Evolutionary conservation across 78 protist genomes (phyloP), one percentile per base, ranked within the genome.

Genomic region (Parvularia atlantis): DNA sequence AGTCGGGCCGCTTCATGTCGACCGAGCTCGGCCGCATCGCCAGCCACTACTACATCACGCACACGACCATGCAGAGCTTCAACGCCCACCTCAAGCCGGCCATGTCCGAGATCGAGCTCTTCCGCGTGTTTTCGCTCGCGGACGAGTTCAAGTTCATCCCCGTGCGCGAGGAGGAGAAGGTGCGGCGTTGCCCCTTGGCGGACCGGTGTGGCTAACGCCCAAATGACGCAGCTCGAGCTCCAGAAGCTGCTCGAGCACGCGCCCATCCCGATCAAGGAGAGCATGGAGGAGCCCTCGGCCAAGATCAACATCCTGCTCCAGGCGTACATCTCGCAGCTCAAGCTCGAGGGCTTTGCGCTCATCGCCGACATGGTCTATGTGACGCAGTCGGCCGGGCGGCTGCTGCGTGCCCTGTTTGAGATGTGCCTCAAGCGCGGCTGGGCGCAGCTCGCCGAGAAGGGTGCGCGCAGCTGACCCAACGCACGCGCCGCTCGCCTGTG

Each of bases 11-110:
- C 37, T 3, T 82, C 36, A 73, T 72, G 71, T 43, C 80, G 17
- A 90, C 98, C 0, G 98, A 91, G n/a, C 80, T 96, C 9, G 99
- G 99, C 14, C 78, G 93, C 20, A 91, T 97, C 4, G 96, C 99
- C n/a, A 57, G 89, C 5, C 93, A 97, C 74, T 97, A 75, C 83
- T 97, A 97, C 88, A 64, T 95, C 66, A 53, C 90, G 22, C 82
- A 65, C 48, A 54, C 54, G 19, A 70, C 96, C 19, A 75, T 95
- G 77, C 46, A 81, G 11, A 69, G 75, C 28, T 97, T 76, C 76
- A 86, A 86, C 72, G 86, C 87, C 64, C 78, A 81, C 69, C 68
- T 97, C 44, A 75, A 81, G 71, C 93, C 97, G 33, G 56, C 83
- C 4, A 62, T 95, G 75, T 28, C 75, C 28, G 97, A 91, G 56